These are phyloP conservation scores for Colletotrichum magnum DNA, from an alignment of 2,329 filamentous ascomycete genomes.

Conservation along the genomic window DNA sequence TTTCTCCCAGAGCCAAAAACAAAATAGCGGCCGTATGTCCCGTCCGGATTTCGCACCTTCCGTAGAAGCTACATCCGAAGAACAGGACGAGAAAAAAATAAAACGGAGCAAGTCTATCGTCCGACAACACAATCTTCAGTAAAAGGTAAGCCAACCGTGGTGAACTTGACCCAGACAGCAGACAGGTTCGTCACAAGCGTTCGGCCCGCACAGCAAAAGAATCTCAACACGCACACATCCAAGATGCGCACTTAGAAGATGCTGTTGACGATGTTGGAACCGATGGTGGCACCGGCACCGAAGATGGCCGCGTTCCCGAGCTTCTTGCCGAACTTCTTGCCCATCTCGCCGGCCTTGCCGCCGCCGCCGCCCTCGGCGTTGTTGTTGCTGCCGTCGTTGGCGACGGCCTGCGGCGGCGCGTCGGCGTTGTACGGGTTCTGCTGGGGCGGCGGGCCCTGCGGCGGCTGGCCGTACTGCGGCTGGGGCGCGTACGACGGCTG, in stretches of 20 bases:
- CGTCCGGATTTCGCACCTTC: neutral
- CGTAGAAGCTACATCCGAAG: neutral
- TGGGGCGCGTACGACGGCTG: slow-evolving; percentile 45
- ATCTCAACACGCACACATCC: neutral
- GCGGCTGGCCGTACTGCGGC: slow-evolving; percentile 57
- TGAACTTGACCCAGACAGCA: neutral
- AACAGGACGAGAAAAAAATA: neutral
- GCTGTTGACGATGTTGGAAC: slow-evolving; percentile 89
- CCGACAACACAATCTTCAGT: neutral
- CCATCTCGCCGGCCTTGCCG: slow-evolving; percentile 79
- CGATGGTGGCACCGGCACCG: slow-evolving; percentile 92
- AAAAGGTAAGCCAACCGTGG: neutral
- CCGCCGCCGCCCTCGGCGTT: slow-evolving; percentile 54
- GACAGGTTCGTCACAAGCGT: neutral
- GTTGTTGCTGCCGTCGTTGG: slow-evolving; percentile 63
- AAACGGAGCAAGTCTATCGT: slow-evolving; percentile 6
- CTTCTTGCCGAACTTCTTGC: slow-evolving; percentile 98
- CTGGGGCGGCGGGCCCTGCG: slow-evolving; percentile 60
- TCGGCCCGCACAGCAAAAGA: neutral
- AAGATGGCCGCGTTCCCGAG: slow-evolving; percentile 85
- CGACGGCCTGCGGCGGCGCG: slow-evolving; percentile 82
- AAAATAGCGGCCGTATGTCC: slow-evolving; percentile 11
- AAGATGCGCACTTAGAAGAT: slow-evolving; percentile 76
- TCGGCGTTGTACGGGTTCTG: slow-evolving; percentile 77
- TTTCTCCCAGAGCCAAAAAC: slow-evolving; percentile 14